Base-by-base conservation (phyloP, 148 eudicot species). In the Rheum nobile region DNA sequence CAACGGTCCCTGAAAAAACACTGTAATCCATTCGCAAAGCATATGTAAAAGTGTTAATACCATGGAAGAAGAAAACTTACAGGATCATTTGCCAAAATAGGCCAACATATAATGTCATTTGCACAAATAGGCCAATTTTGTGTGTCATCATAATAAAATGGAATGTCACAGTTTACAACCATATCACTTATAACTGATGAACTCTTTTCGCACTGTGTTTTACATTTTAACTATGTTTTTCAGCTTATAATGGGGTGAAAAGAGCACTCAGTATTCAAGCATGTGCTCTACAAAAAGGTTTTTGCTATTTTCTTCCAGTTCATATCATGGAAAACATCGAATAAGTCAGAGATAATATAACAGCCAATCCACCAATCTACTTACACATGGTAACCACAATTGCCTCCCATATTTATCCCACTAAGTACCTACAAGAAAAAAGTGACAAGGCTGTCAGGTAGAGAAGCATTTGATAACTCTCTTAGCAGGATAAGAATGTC, bases 401-500 rank as follows among this genome's bases (percentile, higher is more conserved):
- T 95, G 88, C 91, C 90, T 79, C 98, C 98, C 90, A 78, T 90
- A 78, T 95, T 95, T 83, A 95, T 95, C 80, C 98, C 98, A 81
- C 97, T 95, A 76, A 95, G 81, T 35, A 95, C 98, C 98, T 94
- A 89, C 71, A 83, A 65, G 59, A 7, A 11, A 81, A 42, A 68
- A 29, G 32, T 5, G 57, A 29, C 44, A 63, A 29, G 41, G 21
- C 17, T 13, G 46, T 35, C 63, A 52, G 74, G 47, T 37, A 34
- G 11, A 57, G 52, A 24, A 70, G 47, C 17, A 70, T 10, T 70
- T 10, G 6, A 70, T 68, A 34, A 19, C 24, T 68, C 37, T 6
- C 24, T 70, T 42, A 26, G 19, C 44, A 38, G 12, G 2, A 22
- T 38, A 39, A 39, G 47, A 22, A 71, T 71, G 48, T 5, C 4